phyloP scores from a whole-genome alignment of 78 protist genomes.

The Dictyostelium firmibasis region DNA sequence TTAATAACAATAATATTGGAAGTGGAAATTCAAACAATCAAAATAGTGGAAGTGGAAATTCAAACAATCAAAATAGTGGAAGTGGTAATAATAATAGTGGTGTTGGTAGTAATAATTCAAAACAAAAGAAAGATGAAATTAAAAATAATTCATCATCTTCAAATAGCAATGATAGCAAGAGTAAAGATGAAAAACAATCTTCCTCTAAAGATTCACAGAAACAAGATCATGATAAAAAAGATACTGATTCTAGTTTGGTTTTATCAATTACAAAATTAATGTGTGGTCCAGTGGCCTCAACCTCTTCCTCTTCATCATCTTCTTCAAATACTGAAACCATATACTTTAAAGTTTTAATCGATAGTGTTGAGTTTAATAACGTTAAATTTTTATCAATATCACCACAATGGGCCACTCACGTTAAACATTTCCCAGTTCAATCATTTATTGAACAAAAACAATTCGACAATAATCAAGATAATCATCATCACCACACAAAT shows the following conservation, averaged over 20 bases:
- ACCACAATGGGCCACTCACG: constrained; percentile 73
- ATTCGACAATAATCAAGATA: background rate
- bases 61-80: background rate
- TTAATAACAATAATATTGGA: background rate
- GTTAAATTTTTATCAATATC: constrained; percentile 51
- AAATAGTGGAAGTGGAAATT: background rate
- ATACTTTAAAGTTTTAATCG: constrained; percentile 17
- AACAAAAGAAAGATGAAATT: background rate
- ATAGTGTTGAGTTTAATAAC: constrained; percentile 9
- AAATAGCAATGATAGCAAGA: background rate
- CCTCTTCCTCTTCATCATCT: background rate
- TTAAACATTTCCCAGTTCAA: constrained; percentile 52
- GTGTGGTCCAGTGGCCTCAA: constrained; percentile 42
- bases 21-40: background rate
- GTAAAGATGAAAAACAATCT: background rate
- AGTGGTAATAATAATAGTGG: background rate
- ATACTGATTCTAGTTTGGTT: background rate
- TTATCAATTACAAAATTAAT: constrained; percentile 29
- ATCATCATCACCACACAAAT: background rate
- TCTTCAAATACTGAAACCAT: background rate
- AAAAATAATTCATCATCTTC: background rate
- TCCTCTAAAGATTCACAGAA: background rate
- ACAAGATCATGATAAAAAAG: background rate
- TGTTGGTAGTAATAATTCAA: background rate
- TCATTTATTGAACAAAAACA: constrained; percentile 15